Evolutionary conservation across 1,284 basidiomycete species (phyloP), one percentile per base, ranked within the genome.

Genomic region (Cerioporus squamosus): DNA sequence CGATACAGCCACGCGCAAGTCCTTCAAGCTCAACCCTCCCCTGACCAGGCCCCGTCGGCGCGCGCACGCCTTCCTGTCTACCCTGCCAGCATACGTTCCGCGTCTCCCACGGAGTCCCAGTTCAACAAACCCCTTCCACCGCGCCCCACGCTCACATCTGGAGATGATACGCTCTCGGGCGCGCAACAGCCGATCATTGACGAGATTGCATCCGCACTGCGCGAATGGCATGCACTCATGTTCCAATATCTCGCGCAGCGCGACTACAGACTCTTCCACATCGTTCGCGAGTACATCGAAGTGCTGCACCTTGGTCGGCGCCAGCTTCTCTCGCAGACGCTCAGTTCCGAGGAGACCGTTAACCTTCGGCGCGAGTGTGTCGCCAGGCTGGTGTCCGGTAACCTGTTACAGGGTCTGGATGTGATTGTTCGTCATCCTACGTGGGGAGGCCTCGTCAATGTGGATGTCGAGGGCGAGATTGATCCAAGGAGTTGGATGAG

Each of bases 181-280:
- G 80, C 83, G 24, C 79, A 76, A 12, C 95, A 97, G 71, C 97
- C 96, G 1, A 88, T 98, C 68, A 87, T 98, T 52, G 97, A 99
- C 75, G 97, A 99, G 77, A 97, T 99, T 66, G 93, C 97, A 0
- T 97, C 95, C 20, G 95, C 97, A 0, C 78, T 98, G 43, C 87
- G 96, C 38, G 97, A 98, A 82, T 98, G 96, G 95, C 91, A 95
- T 70, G 85, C 86, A 26, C 82, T 97, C 29, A 90, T 98, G 82
- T 96, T 95, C 69, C 88, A 90, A 55, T 96, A 98, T 74, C 88
- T 99, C 24, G 88, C 90, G 3, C 82, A 86, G 51, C 85, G 95
- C 56, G 93, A 98, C 70, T 99, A 99, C 77, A 85, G 85, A 43
- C 85, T 97, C 18, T 97, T 98, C 75, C 86, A 91, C 64, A 81